These are phyloP conservation scores for Silene latifolia DNA, from an alignment of 148 eudicot genomes.

Conservation along the genomic window DNA sequence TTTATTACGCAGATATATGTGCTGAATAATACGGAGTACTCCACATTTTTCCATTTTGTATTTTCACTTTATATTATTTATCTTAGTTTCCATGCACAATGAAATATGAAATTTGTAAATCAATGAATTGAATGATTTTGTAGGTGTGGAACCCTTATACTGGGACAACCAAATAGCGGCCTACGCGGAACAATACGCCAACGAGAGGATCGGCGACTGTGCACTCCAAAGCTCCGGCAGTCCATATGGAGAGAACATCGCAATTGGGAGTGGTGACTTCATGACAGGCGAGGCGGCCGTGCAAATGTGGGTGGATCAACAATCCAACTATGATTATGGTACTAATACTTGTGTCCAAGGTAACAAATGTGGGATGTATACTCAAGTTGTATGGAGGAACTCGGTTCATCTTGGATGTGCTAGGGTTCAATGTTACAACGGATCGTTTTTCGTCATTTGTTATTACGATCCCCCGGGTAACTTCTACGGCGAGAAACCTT, in stretches of 20 bases:
- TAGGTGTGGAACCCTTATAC: slow-evolving; percentile 16
- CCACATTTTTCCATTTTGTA: too few relatives aligned
- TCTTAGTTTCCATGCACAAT: too few relatives aligned
- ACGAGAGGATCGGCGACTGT: slow-evolving; percentile 23
- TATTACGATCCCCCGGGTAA: slow-evolving; percentile 44
- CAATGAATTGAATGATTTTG: too few relatives aligned
- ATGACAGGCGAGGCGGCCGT: slow-evolving; percentile 29
- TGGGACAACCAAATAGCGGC: slow-evolving; percentile 30
- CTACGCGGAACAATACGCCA: slow-evolving; percentile 29
- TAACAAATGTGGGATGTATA: slow-evolving; percentile 32
- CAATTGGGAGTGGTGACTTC: slow-evolving; percentile 15
- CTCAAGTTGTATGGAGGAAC: slow-evolving; percentile 46
- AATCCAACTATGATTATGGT: slow-evolving; percentile 25
- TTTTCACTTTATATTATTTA: too few relatives aligned
- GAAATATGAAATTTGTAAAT: too few relatives aligned
- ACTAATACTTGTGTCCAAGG: slow-evolving; percentile 31
- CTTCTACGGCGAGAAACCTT: slow-evolving; percentile 30
- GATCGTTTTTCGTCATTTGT: slow-evolving; percentile 35
- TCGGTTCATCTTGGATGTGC: slow-evolving; percentile 42
- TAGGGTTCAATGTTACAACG: slow-evolving; percentile 34
- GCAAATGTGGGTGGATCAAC: slow-evolving; percentile 31
- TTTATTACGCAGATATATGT: too few relatives aligned
- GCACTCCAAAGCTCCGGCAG: slow-evolving; percentile 23
- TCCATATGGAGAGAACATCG: slow-evolving; percentile 36
- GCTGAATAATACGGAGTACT: too few relatives aligned